These are phyloP conservation scores for Fusarium sp. DNA, from an alignment of 2,329 filamentous ascomycete genomes.

Conservation along the genomic window DNA sequence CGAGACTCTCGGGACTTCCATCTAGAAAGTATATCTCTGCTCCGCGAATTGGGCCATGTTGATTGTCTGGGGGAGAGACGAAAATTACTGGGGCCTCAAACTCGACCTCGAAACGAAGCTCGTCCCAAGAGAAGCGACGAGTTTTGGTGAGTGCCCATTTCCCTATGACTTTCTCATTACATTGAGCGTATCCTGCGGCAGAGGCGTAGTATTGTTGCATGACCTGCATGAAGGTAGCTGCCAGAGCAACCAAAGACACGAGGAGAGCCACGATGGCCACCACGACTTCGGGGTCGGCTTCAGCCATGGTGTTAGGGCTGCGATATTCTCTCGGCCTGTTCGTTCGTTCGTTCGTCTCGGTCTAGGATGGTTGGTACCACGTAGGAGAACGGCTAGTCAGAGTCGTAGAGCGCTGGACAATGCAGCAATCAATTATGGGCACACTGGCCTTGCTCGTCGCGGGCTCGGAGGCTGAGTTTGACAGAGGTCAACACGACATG, in stretches of 20 bases:
- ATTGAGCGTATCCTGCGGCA: slow-evolving; percentile 60
- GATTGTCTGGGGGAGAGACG: slow-evolving; percentile 55
- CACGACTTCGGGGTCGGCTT: slow-evolving; percentile 46
- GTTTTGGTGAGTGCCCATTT: slow-evolving; percentile 55
- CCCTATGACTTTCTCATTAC: slow-evolving; percentile 59
- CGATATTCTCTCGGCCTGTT: not conserved
- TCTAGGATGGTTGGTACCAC: not conserved
- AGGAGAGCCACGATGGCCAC: slow-evolving; percentile 58
- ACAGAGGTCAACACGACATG: not conserved
- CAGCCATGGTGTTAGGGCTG: slow-evolving; percentile 18
- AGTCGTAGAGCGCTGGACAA: not conserved
- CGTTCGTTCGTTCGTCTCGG: slow-evolving; percentile 8
- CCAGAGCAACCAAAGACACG: slow-evolving; percentile 58
- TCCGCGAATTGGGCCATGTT: slow-evolving; percentile 47
- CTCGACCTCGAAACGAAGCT: slow-evolving; percentile 61
- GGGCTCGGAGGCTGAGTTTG: not conserved
- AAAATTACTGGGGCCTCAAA: slow-evolving; percentile 63
- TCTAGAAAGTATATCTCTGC: slow-evolving; percentile 50
- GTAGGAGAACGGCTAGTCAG: not conserved
- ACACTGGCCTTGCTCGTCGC: not conserved
- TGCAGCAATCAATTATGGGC: not conserved
- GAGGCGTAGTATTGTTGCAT: slow-evolving; percentile 62
- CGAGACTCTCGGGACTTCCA: slow-evolving; percentile 50
- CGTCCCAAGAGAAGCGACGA: slow-evolving; percentile 52
- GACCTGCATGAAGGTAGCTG: slow-evolving; percentile 58